phyloP scores from a whole-genome alignment of 1,139 yeast genomes.

The Hemisphaericaspora subhashii region DNA sequence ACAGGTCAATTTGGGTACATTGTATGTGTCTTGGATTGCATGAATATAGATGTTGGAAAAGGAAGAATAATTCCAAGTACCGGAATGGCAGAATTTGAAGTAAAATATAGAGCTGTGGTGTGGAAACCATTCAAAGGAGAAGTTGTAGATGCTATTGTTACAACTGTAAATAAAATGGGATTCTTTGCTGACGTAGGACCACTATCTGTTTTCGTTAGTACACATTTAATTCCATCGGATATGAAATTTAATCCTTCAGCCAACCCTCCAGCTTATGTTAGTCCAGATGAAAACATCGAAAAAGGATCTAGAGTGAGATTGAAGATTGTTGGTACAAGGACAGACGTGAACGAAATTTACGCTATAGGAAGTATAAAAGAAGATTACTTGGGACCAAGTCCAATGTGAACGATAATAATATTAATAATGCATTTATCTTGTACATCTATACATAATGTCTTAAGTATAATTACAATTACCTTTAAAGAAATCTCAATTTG shows the following conservation, averaged over 20 bases:
- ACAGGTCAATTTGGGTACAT: constrained; percentile 98
- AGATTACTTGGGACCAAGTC: constrained; percentile 87
- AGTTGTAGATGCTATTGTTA: constrained; percentile 94
- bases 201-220: constrained; percentile 87
- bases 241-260: constrained; percentile 94
- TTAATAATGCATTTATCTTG: not conserved
- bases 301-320: constrained; percentile 92
- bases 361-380: constrained; percentile 98
- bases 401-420: constrained; percentile 30
- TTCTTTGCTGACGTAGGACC: constrained; percentile 99
- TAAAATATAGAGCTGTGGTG: constrained; percentile 92
- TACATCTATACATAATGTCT: not conserved
- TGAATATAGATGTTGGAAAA: constrained; percentile 92
- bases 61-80: constrained; percentile 87
- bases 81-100: constrained; percentile 96
- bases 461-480: not conserved
- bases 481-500: not conserved
- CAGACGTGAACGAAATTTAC: constrained; percentile 95
- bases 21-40: constrained; percentile 92
- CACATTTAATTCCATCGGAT: constrained; percentile 92
- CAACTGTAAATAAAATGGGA: constrained; percentile 94
- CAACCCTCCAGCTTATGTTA: constrained; percentile 97
- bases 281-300: constrained; percentile 92
- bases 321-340: constrained; percentile 95
- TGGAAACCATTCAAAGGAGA: constrained; percentile 99